phyloP scores from a whole-genome alignment of 345 rosid species.

The Odontarrhena argentea region DNA sequence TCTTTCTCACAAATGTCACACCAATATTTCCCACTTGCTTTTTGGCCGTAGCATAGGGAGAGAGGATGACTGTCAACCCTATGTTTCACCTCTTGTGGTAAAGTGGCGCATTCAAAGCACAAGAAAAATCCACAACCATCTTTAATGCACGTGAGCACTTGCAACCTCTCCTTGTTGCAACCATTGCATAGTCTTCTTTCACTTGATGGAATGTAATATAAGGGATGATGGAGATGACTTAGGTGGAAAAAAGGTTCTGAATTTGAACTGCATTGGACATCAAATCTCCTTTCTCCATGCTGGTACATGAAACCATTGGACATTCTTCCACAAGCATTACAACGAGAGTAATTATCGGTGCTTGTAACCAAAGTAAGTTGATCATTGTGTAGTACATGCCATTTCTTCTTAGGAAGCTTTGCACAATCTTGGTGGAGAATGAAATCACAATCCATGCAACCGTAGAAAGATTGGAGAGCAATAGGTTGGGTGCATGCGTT shows the following conservation, averaged over 20 bases:
- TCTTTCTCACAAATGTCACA: conserved; percentile 6
- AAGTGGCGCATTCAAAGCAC: no score
- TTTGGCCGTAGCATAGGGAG: not conserved
- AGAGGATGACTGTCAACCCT: not conserved
- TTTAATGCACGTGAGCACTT: not conserved
- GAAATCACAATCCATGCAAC: not conserved
- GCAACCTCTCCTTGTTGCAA: not conserved
- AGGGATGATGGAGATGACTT: no score
- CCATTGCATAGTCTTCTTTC: not conserved
- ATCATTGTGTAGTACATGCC: not conserved
- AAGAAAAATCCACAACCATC: not conserved
- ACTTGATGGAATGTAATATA: not conserved
- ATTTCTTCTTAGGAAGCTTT: no score
- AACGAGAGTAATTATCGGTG: no score
- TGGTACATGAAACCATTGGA: not conserved
- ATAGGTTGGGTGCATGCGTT: not conserved
- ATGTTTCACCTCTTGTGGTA: no score
- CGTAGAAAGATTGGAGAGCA: not conserved
- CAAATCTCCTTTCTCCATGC: not conserved
- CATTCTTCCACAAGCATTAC: not conserved
- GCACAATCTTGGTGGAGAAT: not conserved
- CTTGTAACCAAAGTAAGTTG: no score
- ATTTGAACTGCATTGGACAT: not conserved
- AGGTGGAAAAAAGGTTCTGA: no score
- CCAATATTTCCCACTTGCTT: not conserved